Base-by-base conservation (phyloP, 2,329 filamentous ascomycete species). In the Aspergillus tamarii region DNA sequence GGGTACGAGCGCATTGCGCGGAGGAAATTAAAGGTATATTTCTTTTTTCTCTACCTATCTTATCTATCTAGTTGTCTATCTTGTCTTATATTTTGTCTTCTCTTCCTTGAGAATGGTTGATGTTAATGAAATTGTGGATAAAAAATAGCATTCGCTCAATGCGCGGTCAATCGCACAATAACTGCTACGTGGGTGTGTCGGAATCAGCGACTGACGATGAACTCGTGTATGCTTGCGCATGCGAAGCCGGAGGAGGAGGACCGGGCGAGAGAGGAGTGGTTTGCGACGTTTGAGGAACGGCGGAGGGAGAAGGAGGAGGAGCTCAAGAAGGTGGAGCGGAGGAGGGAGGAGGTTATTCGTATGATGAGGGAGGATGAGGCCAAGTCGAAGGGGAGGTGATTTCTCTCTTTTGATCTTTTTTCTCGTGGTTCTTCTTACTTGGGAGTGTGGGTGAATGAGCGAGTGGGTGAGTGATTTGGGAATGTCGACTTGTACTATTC, bases 191-290 rank as follows among this genome's bases (percentile, higher is more conserved):
- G 95, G 84, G 87, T 89, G 59, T 99, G 95, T 83, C 90, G 93
- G 60, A 81, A 85, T 56, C 86, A 94, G 74, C 91, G 93, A 73
- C 88, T 90, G 66, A 84, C 85, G 41, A 99, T 99, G 95, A 99
- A 99, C 81, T 85, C 83, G 66, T 99, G 95, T 83, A 97, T 99
- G 93, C 85, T 94, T 70, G 80, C 85, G 61, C 91, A 96, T 81
- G 94, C 94, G 61, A 96, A 92, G 67, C 91, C 89, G 67, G 88
- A 86, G 60, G 92, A 96, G 77, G 87, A 96, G 78, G 95, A 99
- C 81, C 89, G 88, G 28, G 95, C 95, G 67, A 85, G 95, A 59
- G 91, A 93, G 78, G 93, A 98, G 76, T 99, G 95, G 95, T 98
- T 98, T 78, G 87, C 88, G 58, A 85, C 87, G 67, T 86, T 92